phyloP scores from a whole-genome alignment of 1,284 basidiomycete species.

The Cryptococcus sp. region DNA sequence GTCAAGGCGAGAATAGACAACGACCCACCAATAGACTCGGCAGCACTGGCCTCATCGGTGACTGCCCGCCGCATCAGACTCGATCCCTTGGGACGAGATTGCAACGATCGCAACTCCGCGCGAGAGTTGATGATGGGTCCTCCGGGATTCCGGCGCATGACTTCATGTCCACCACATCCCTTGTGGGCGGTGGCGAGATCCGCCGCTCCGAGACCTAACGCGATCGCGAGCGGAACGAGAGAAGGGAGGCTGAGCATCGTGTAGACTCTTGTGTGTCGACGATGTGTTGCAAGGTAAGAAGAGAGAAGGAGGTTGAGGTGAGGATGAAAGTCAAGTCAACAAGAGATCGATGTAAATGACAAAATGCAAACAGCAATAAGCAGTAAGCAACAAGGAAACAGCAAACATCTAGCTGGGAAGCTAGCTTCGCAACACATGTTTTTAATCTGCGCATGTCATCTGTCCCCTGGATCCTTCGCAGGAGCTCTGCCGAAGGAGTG shows the following conservation, averaged over 20 bases:
- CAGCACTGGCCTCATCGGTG: constrained; percentile 33
- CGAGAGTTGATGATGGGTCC: constrained; percentile 13
- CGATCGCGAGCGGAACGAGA: constrained; percentile 1
- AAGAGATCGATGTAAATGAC: no score
- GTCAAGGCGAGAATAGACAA: background rate
- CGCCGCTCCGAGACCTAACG: background rate
- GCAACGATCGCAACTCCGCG: constrained; percentile 7
- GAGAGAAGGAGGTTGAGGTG: no score
- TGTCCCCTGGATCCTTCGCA: no score
- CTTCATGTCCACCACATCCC: constrained; percentile 44
- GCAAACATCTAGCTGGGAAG: no score
- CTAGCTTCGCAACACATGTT: no score
- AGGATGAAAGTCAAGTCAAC: no score
- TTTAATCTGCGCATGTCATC: no score
- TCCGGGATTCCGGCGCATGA: constrained; percentile 37
- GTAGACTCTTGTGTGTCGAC: background rate
- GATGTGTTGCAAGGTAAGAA: no score
- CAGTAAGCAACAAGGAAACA: no score
- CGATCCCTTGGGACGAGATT: background rate
- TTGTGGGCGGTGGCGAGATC: constrained; percentile 19
- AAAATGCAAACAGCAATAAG: no score
- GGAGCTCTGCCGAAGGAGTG: no score
- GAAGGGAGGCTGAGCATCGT: background rate
- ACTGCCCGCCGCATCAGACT: constrained; percentile 1
- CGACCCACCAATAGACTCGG: constrained; percentile 21